These are phyloP conservation scores for Fusarium abutilonis DNA, from an alignment of 2,329 filamentous ascomycete genomes.

Conservation along the genomic window DNA sequence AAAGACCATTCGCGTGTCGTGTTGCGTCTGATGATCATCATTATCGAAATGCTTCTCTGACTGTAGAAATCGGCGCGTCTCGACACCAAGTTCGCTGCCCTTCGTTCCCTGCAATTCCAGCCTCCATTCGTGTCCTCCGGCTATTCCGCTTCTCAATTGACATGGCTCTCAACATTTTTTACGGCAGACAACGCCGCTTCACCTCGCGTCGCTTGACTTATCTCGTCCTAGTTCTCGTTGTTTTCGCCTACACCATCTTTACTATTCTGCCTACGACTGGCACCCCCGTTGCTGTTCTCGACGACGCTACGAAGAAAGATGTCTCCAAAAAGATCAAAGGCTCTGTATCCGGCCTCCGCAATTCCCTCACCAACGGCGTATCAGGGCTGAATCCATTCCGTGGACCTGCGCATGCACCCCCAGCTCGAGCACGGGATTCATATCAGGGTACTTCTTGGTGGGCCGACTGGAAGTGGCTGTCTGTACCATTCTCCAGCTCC, in stretches of 20 bases:
- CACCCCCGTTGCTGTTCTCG: not conserved
- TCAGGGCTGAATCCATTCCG: conserved; percentile 70
- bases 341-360: conserved; percentile 57
- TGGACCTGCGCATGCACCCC: conserved; percentile 74
- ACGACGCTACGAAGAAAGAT: conserved; percentile 7
- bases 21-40: not conserved
- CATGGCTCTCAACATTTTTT: conserved; percentile 51
- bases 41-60: conserved; percentile 23
- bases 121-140: not conserved
- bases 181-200: conserved; percentile 62
- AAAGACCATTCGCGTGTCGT: not conserved
- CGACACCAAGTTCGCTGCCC: conserved; percentile 6
- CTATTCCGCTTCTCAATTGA: conserved; percentile 11
- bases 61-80: conserved; percentile 8
- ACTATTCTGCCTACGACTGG: conserved; percentile 56
- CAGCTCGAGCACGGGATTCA: conserved; percentile 80
- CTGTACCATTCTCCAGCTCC: conserved; percentile 82
- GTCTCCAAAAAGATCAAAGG: conserved; percentile 59
- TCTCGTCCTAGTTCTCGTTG: conserved; percentile 60
- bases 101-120: conserved; percentile 6
- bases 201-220: conserved; percentile 63
- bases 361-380: conserved; percentile 58
- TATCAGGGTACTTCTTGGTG: conserved; percentile 85
- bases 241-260: conserved; percentile 66
- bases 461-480: conserved; percentile 88